phyloP scores from a whole-genome alignment of 2,329 filamentous ascomycete species.

The Didymellaceae sp. region DNA sequence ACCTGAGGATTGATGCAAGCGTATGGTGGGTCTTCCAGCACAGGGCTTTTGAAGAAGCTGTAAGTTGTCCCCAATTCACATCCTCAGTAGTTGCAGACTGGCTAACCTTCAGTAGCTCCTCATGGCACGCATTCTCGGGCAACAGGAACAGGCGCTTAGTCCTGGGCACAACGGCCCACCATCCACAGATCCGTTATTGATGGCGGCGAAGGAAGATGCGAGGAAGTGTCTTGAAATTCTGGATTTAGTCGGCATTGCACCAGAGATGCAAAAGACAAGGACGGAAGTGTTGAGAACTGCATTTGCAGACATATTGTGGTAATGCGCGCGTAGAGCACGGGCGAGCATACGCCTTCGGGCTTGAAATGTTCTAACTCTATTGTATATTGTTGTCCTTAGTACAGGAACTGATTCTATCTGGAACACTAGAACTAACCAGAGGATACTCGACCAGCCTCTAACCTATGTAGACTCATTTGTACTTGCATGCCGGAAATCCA shows the following conservation, averaged over 20 bases:
- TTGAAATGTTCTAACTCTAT: not conserved
- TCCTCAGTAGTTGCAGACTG: not conserved
- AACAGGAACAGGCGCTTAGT: constrained; percentile 44
- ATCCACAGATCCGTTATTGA: constrained; percentile 42
- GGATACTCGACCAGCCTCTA: too few species aligned
- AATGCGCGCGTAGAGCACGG: not conserved
- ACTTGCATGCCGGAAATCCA: too few species aligned
- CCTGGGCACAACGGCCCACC: constrained; percentile 35
- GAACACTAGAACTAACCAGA: too few species aligned
- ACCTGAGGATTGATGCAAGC: constrained; percentile 73
- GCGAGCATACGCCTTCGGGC: not conserved
- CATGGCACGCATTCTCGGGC: constrained; percentile 48
- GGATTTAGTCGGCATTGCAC: constrained; percentile 51
- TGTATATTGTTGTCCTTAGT: too few species aligned
- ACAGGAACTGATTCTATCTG: too few species aligned
- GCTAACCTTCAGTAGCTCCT: constrained; percentile 38
- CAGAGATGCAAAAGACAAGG: constrained; percentile 58
- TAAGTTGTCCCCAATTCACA: constrained; percentile 57
- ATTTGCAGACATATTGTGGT: constrained; percentile 51
- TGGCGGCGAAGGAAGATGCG: constrained; percentile 53
- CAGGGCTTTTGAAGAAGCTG: constrained; percentile 76
- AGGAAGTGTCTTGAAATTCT: constrained; percentile 54
- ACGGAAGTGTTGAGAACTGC: constrained; percentile 55
- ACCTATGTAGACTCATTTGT: too few species aligned
- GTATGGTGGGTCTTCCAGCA: constrained; percentile 90